Evolutionary conservation across 2,329 filamentous ascomycete genomes (phyloP).

Genomic region (Endoconidiophora polonica): DNA sequence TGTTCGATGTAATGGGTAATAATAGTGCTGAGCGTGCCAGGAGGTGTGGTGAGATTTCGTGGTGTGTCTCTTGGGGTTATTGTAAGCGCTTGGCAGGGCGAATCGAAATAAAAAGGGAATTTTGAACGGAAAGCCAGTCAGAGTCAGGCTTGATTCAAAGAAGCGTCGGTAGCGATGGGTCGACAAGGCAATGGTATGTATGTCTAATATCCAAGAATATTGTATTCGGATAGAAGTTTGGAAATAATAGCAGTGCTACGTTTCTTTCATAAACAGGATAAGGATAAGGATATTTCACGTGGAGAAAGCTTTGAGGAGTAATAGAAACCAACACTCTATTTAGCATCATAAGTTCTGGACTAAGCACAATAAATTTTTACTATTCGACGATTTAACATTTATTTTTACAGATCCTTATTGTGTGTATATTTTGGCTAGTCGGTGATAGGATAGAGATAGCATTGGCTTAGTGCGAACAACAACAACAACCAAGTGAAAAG

Average conservation of each 20-base stretch:
- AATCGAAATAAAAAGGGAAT: neutral
- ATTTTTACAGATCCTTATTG: neutral
- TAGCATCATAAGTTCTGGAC: neutral
- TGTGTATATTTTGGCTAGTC: neutral
- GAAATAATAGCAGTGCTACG: neutral
- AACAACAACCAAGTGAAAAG: neutral
- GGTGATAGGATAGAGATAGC: too few species aligned
- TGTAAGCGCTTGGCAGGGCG: constrained; percentile 12
- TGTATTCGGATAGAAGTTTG: too few species aligned
- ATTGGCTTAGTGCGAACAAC: too few species aligned
- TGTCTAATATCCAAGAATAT: neutral
- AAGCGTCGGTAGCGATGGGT: too few species aligned
- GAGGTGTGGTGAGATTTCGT: neutral
- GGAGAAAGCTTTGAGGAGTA: too few species aligned
- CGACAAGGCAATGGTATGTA: neutral
- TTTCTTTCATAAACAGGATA: too few species aligned
- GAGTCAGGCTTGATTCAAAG: neutral
- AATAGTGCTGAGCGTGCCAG: neutral
- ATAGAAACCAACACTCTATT: neutral
- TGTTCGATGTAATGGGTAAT: neutral
- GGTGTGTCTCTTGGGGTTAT: constrained; percentile 8
- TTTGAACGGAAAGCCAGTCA: neutral
- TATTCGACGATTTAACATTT: neutral
- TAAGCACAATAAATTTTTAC: neutral
- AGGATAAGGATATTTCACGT: too few species aligned